Base-by-base conservation (phyloP, 169 alveolate genomes). In the Cryptosporidium ryanae region DNA sequence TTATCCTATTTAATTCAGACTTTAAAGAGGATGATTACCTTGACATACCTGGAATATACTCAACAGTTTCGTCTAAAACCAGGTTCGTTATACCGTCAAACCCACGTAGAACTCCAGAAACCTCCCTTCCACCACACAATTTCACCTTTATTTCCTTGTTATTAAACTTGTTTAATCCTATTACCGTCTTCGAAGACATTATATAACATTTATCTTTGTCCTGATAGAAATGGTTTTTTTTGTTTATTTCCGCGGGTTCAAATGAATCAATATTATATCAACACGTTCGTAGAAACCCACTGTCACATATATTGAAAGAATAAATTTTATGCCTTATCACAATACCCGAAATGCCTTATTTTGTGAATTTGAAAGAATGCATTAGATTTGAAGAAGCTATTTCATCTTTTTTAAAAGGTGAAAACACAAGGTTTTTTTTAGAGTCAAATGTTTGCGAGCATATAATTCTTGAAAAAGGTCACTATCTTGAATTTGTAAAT, bases 41-140 rank as follows among this genome's bases (percentile, higher is more conserved):
- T 4, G 34, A 76, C 71, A 6, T 66, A 82, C 92, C 91, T 27
- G 84, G 66, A 21, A 90, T 92, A 29, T 95, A 92, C 90, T 97
- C 99, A 55, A 93, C 90, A 8, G 99, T 97, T 92, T 97, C 95
- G 83, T 98, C 99, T 50, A 98, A 91, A 32, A 95, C 94, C 65
- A 95, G 71, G 68, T 95, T 95, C 46, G 97, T 94, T 17, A 95
- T 89, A 38, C 94, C 97, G 76, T 95, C 98, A 90, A 95, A 95
- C 15, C 97, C 97, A 84, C 93, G 92, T 65, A 95, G 65, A 27
- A 91, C 84, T 31, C 98, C 98, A 65, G 94, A 93, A 23, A 95
- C 94, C 29, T 94, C 89, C 49, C 97, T 84, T 25, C 98, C 97
- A 90, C 95, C 98, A 63, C 87, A 76, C n/a, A 76, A 29, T 25